Conservation (phyloP, 1,139 yeast genomes). For the Geotrichum restrictum region DNA sequence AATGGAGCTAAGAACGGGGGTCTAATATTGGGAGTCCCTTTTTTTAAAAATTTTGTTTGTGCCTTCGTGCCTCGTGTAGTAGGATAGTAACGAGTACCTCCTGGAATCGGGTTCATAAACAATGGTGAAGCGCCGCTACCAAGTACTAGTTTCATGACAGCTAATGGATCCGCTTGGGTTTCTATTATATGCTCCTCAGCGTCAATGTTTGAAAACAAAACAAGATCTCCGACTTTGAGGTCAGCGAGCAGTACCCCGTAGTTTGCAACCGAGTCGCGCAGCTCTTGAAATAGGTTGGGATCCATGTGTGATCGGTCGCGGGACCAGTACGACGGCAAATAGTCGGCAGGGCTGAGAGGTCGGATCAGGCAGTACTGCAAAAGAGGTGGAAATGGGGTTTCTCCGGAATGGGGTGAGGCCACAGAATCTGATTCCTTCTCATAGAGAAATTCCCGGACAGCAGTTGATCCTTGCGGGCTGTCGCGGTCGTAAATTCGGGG, state of each 20-base stretch:
- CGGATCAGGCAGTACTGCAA: neutral
- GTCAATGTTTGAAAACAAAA: conserved; percentile 1
- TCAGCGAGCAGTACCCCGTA: neutral
- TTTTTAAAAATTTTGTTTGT: no score
- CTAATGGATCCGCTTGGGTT: neutral
- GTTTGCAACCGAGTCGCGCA: neutral
- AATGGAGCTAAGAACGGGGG: conserved; percentile 7
- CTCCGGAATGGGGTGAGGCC: neutral
- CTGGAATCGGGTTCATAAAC: no score
- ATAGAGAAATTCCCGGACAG: neutral
- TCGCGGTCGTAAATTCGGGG: neutral
- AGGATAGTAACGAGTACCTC: no score
- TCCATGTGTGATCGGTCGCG: neutral
- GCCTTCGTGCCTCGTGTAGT: no score
- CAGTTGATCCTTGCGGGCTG: neutral
- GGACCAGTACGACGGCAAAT: neutral
- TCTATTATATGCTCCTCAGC: neutral
- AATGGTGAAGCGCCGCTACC: no score
- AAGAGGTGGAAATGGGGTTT: neutral
- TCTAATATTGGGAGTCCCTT: neutral
- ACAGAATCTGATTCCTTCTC: neutral
- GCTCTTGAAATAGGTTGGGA: neutral
- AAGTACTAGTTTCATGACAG: no score
- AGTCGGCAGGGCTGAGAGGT: neutral
- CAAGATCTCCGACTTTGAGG: conserved; percentile 3